Conservation (phyloP, 345 rosid species). For the Bruguiera gymnorhiza region DNA sequence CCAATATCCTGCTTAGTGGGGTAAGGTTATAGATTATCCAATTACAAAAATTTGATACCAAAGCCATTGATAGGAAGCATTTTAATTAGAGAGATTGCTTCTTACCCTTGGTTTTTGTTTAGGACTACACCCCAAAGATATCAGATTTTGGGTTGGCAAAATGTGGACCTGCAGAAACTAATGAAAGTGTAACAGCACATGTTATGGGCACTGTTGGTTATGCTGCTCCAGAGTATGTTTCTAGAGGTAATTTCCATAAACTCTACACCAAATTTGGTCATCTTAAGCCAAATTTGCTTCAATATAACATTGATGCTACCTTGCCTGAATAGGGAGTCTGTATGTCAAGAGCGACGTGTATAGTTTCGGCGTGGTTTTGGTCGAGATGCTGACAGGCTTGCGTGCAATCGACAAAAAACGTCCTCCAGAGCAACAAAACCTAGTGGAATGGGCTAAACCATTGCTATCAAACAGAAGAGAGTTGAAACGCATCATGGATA, state of each 20-base stretch:
- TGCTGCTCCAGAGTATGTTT: not conserved
- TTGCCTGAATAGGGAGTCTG: not conserved
- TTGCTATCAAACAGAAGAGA: not conserved
- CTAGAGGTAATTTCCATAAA: not conserved
- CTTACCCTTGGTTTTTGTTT: too few relatives aligned
- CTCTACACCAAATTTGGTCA: too few relatives aligned
- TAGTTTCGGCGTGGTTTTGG: slow-evolving; percentile 4
- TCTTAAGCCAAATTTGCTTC: too few relatives aligned
- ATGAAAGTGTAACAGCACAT: not conserved
- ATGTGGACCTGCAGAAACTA: not conserved
- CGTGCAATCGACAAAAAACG: not conserved
- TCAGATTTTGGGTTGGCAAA: slow-evolving; percentile 1
- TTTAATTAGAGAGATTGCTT: too few relatives aligned
- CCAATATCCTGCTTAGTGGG: not conserved
- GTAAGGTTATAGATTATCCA: not conserved
- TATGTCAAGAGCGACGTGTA: slow-evolving; percentile 1
- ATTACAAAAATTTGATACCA: too few relatives aligned
- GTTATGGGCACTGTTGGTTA: not conserved
- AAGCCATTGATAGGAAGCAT: too few relatives aligned
- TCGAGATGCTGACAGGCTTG: slow-evolving; percentile 1
- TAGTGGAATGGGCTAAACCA: not conserved
- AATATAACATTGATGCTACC: not conserved
- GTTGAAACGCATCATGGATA: not conserved
- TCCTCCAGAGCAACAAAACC: not conserved
- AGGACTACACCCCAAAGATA: not conserved